Conservation (phyloP, 257 asterid genomes). For the Penstemon eatonii region DNA sequence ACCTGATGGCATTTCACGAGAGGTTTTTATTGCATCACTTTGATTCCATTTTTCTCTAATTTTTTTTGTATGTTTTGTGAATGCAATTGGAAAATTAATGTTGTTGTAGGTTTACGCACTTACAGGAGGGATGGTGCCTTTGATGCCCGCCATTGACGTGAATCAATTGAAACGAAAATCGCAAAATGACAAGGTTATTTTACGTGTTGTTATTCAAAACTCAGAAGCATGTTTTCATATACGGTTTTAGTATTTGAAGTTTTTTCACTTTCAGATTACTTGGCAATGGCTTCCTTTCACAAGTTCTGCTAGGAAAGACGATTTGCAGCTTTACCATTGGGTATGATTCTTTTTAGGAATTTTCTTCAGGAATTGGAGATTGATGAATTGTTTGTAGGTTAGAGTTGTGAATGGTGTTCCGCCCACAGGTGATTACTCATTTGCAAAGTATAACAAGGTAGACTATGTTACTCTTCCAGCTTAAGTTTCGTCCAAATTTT, state of each 20-base stretch:
- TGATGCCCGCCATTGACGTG: slow-evolving; percentile 79
- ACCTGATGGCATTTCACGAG: slow-evolving; percentile 98
- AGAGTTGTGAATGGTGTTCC: slow-evolving; percentile 93
- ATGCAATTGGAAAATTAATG: too few relatives aligned
- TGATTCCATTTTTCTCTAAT: neutral
- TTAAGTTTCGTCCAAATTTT: neutral
- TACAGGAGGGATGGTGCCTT: slow-evolving; percentile 89
- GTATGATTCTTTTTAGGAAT: slow-evolving; percentile 38
- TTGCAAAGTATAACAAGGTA: slow-evolving; percentile 94
- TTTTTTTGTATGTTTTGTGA: neutral
- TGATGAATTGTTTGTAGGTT: slow-evolving; percentile 52
- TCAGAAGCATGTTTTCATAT: neutral
- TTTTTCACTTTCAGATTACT: slow-evolving; percentile 62
- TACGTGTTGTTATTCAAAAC: neutral
- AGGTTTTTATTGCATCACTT: slow-evolving; percentile 39
- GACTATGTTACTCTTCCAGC: slow-evolving; percentile 9
- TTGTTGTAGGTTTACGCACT: slow-evolving; percentile 85
- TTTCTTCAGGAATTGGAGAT: slow-evolving; percentile 7
- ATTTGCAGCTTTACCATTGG: slow-evolving; percentile 92
- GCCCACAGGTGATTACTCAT: slow-evolving; percentile 91
- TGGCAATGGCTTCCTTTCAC: slow-evolving; percentile 99
- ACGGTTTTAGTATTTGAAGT: neutral
- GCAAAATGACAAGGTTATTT: slow-evolving; percentile 78
- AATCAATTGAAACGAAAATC: slow-evolving; percentile 72
- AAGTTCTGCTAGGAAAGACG: slow-evolving; percentile 85